Conservation (phyloP, 371 early-diverging fungal genomes). For the Mucor piriformis region DNA sequence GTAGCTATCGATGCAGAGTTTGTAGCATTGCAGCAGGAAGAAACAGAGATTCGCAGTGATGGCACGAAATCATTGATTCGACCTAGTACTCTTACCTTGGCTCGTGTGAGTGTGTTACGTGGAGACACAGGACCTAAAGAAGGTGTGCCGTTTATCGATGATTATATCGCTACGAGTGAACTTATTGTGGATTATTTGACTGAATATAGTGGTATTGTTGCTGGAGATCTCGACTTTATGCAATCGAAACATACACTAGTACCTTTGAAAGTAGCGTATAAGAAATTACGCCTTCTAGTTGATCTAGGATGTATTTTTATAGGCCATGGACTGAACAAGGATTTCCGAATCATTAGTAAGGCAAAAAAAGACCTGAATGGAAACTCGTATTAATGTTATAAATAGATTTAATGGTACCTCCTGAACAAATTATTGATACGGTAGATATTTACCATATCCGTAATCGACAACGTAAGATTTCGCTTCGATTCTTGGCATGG, state of each 20-base stretch:
- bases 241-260: constrained; percentile 79
- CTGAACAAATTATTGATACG: constrained; percentile 88
- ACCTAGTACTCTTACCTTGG: constrained; percentile 81
- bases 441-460: constrained; percentile 87
- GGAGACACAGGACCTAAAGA: constrained; percentile 72
- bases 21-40: constrained; percentile 86
- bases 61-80: constrained; percentile 83
- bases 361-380: background rate
- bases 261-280: constrained; percentile 86
- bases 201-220: constrained; percentile 88
- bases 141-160: constrained; percentile 91
- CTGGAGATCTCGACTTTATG: constrained; percentile 80
- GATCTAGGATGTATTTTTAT: constrained; percentile 91
- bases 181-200: constrained; percentile 91
- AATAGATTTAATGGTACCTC: constrained; percentile 82
- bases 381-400: background rate
- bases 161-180: constrained; percentile 85
- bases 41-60: constrained; percentile 89
- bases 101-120: constrained; percentile 89
- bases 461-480: constrained; percentile 78
- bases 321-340: constrained; percentile 93
- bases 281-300: constrained; percentile 83
- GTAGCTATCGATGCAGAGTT: constrained; percentile 95
- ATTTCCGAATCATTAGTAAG: constrained; percentile 89
- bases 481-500: constrained; percentile 92